Conservation (phyloP, 1,139 yeast genomes). For the Scheffersomyces insectosa region DNA sequence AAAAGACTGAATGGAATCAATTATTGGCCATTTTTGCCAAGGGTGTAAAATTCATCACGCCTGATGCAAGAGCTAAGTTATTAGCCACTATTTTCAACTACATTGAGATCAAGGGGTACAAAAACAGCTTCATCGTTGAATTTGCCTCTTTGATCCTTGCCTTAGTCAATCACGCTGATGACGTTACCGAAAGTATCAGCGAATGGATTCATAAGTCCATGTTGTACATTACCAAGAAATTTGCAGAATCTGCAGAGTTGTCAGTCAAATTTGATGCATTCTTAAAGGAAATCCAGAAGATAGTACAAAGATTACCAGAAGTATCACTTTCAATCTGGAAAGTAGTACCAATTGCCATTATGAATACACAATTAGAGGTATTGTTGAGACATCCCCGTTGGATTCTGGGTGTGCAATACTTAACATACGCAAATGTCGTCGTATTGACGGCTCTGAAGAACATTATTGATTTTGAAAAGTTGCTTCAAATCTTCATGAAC, state of each 20-base stretch:
- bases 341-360: conserved; percentile 44
- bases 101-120: conserved; percentile 16
- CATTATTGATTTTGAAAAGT: conserved; percentile 48
- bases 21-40: conserved; percentile 12
- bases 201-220: conserved; percentile 52
- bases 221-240: conserved; percentile 60
- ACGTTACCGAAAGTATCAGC: conserved; percentile 6
- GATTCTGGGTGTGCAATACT: conserved; percentile 33
- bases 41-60: conserved; percentile 11
- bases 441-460: conserved; percentile 35
- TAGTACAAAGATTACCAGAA: conserved; percentile 14
- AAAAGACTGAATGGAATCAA: conserved; percentile 14
- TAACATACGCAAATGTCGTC: conserved; percentile 45
- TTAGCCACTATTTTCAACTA: conserved; percentile 14
- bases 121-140: conserved; percentile 24
- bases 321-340: conserved; percentile 34
- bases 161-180: conserved; percentile 9
- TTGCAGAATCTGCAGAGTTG: conserved; percentile 51
- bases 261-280: conserved; percentile 34
- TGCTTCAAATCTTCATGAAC: conserved; percentile 65
- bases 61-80: conserved; percentile 3
- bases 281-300: conserved; percentile 18
- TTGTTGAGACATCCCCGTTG: conserved; percentile 50
- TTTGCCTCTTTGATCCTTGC: conserved; percentile 22
- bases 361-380: conserved; percentile 72